Percentiles rank a stretch among this genome's conserved stretches.
These are phyloP conservation scores for Saccharomycopsis olivae DNA, from an alignment of 805 yeast species.

Conservation along the genomic window DNA sequence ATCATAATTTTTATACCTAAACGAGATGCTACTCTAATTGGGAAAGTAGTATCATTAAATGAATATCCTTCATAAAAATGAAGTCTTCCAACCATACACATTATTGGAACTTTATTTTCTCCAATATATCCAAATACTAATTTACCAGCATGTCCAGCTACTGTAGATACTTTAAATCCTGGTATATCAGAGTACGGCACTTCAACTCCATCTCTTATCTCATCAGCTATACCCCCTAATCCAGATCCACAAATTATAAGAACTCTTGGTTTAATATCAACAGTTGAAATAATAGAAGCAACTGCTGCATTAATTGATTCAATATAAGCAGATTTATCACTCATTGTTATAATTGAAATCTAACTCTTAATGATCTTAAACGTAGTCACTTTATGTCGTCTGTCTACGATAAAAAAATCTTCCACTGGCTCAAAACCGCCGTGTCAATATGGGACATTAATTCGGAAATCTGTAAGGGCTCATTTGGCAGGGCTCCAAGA, in stretches of 20 bases:
- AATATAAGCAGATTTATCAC: too few species aligned
- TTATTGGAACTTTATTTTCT: conserved; percentile 57
- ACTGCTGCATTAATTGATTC: too few species aligned
- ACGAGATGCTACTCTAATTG: conserved; percentile 62
- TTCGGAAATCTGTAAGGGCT: too few species aligned
- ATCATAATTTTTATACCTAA: conserved; percentile 54
- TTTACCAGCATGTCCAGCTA: conserved; percentile 82
- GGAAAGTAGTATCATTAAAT: conserved; percentile 75
- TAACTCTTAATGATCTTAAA: too few species aligned
- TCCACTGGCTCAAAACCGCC: too few species aligned
- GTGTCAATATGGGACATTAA: too few species aligned
- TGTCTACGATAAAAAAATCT: too few species aligned
- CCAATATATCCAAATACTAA: conserved; percentile 74
- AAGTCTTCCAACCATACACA: conserved; percentile 89
- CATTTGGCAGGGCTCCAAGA: too few species aligned
- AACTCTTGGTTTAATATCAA: conserved; percentile 53
- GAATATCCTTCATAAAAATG: conserved; percentile 89
- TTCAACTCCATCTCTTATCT: conserved; percentile 27
- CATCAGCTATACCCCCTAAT: conserved; percentile 68
- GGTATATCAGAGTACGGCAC: conserved; percentile 66
- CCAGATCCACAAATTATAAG: conserved; percentile 94
- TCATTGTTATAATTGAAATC: too few species aligned
- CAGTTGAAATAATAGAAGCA: too few species aligned
- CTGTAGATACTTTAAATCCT: conserved; percentile 72
- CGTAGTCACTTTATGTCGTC: too few species aligned